These are phyloP conservation scores for Candida broadrunensis DNA, from an alignment of 805 yeast species.

Conservation along the genomic window DNA sequence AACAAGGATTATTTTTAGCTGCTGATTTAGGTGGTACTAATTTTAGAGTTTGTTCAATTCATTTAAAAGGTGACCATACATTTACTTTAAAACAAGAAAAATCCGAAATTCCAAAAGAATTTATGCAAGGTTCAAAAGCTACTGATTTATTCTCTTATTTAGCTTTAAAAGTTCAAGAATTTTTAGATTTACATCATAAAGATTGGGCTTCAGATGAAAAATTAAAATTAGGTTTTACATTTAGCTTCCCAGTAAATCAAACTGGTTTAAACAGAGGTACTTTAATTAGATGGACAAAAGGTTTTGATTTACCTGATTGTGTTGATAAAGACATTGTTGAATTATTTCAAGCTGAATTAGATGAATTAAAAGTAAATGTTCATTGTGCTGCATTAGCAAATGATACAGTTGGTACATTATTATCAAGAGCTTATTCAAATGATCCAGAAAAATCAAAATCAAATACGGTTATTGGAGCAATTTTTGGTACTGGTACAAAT, in stretches of 20 bases:
- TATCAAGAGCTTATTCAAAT: slow-evolving; percentile 82
- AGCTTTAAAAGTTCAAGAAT: slow-evolving; percentile 65
- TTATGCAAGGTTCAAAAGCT: slow-evolving; percentile 63
- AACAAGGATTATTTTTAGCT: slow-evolving; percentile 78
- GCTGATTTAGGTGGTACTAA: slow-evolving; percentile 97
- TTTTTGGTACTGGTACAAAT: slow-evolving; percentile 97
- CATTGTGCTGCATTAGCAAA: slow-evolving; percentile 85
- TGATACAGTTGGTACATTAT: slow-evolving; percentile 92
- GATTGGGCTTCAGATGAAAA: slow-evolving; percentile 15
- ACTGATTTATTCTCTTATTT: slow-evolving; percentile 70
- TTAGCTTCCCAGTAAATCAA: slow-evolving; percentile 90
- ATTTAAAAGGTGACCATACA: slow-evolving; percentile 74
- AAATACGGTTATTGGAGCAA: slow-evolving; percentile 81
- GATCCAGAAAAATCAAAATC: slow-evolving; percentile 60
- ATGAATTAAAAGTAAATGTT: slow-evolving; percentile 58
- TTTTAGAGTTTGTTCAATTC: slow-evolving; percentile 89
- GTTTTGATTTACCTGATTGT: slow-evolving; percentile 81
- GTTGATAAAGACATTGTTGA: slow-evolving; percentile 81
- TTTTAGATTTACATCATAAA: slow-evolving; percentile 68
- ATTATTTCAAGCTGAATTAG: slow-evolving; percentile 67
- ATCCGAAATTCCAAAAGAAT: slow-evolving; percentile 71
- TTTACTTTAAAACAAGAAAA: slow-evolving; percentile 74
- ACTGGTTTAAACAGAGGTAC: slow-evolving; percentile 75
- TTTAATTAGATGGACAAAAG: slow-evolving; percentile 94
- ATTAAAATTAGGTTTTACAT: slow-evolving; percentile 87